phyloP scores from a whole-genome alignment of 495 filamentous ascomycete species.

The Trichoderma asperelloides region DNA sequence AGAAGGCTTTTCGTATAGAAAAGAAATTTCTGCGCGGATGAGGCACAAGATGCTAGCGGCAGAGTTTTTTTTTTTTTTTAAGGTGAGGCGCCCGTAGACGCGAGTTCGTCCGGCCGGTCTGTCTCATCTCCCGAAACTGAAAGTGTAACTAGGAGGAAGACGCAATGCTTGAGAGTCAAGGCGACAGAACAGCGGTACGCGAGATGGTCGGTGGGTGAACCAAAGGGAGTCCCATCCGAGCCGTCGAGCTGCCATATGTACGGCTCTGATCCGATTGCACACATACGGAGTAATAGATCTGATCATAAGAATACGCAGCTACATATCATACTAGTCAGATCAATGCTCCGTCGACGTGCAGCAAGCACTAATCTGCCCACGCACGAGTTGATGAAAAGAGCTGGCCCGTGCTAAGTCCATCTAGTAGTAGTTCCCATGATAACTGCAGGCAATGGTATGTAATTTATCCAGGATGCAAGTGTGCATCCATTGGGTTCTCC shows the following conservation, averaged over 20 bases:
- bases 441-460: background rate
- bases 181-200: background rate
- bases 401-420: background rate
- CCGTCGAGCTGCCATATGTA: background rate
- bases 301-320: background rate
- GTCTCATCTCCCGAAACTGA: background rate
- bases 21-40: background rate
- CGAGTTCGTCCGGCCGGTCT: too few relatives aligned
- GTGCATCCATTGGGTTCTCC: background rate
- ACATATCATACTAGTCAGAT: background rate
- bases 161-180: background rate
- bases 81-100: background rate
- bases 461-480: background rate
- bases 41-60: background rate
- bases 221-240: background rate
- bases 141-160: background rate
- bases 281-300: background rate
- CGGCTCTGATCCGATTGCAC: background rate
- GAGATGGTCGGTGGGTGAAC: background rate
- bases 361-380: background rate
- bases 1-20: background rate
- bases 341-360: conserved; percentile 1
- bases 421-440: background rate
- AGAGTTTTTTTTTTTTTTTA: too few relatives aligned
- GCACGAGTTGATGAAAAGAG: background rate